Evolutionary conservation across 2,329 filamentous ascomycete genomes (phyloP), one percentile per base, ranked within the genome.

Genomic region (Cryphonectria carpinicola): DNA sequence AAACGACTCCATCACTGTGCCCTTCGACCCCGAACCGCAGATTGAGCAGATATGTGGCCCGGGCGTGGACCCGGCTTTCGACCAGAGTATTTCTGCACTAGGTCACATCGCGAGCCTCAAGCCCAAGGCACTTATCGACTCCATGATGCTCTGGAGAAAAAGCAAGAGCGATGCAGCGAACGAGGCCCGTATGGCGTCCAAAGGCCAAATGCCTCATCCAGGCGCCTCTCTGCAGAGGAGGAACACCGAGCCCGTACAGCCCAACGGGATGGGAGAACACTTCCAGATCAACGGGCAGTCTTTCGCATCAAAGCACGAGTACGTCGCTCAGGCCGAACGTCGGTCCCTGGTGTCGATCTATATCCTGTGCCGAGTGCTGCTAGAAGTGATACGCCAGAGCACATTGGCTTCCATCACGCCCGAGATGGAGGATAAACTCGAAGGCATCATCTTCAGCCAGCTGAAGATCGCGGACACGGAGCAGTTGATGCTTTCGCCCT

Each of bases 141-240:
- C 93, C 28, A 94, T 99, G 80, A 99, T 99, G 93, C 88, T 97
- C 43, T 99, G 96, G 96, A 90, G 96, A 69, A 98, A 98, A 81
- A 93, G 90, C 74, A 98, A 98, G 83, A 97, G 94, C 74, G 95
- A 98, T 80, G 90, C 92, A 32, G 94, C 95, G 39, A 91, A 89
- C 75, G 88, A 91, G 73, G 91, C 92, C 39, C 85, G 89, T 32
- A 67, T 67, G 66, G 69, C 69, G 10, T 69, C 64, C 25, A 72
- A 67, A 60, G 63, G 62, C 22, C 71, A 72, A n/a, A 52, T 66
- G 13, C 63, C 62, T 75, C 79, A 6, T 82, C 63, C 80, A 10
- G 78, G 70, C 70, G 86, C 80, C 54, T 85, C 84, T 8, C 81
- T 94, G 32, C 82, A 90, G 70, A 88, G 92, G 74, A 88, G 92